A percentile compares a stretch with the other conserved stretches of the same genome.
Conservation (phyloP, 257 asterid genomes). For the Plantago ovata region DNA sequence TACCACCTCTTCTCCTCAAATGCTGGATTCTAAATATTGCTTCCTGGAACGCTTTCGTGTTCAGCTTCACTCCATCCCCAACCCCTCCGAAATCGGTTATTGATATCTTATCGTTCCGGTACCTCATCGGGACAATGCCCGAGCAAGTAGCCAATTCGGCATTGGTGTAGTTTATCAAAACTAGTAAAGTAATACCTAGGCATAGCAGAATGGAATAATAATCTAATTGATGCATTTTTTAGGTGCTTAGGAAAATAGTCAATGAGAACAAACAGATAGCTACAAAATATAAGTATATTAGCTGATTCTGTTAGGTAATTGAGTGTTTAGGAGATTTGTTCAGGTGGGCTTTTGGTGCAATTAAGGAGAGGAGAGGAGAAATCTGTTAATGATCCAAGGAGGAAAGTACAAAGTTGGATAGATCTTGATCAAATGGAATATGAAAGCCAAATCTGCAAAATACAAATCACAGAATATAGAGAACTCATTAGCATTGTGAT, state of each 20-base stretch:
- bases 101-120: conserved; percentile 73
- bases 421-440: conserved; percentile 14
- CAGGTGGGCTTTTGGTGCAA: neutral
- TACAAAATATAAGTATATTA: too few relatives aligned
- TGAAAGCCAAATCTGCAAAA: conserved; percentile 17
- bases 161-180: conserved; percentile 27
- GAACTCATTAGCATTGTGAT: neutral
- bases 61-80: conserved; percentile 79
- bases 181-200: conserved; percentile 18
- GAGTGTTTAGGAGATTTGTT: neutral
- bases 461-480: conserved; percentile 2
- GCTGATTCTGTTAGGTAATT: too few relatives aligned
- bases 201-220: conserved; percentile 19
- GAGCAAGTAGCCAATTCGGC: conserved; percentile 64
- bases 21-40: conserved; percentile 80
- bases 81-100: conserved; percentile 79
- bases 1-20: conserved; percentile 80
- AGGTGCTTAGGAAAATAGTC: conserved; percentile 15
- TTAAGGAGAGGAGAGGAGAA: neutral
- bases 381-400: conserved; percentile 31
- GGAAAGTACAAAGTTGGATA: conserved; percentile 38
- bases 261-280: conserved; percentile 23
- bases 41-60: conserved; percentile 76
- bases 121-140: conserved; percentile 76
- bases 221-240: conserved; percentile 25